Base-by-base conservation (phyloP, 306 rosid genomes). In the Myrica gale region DNA sequence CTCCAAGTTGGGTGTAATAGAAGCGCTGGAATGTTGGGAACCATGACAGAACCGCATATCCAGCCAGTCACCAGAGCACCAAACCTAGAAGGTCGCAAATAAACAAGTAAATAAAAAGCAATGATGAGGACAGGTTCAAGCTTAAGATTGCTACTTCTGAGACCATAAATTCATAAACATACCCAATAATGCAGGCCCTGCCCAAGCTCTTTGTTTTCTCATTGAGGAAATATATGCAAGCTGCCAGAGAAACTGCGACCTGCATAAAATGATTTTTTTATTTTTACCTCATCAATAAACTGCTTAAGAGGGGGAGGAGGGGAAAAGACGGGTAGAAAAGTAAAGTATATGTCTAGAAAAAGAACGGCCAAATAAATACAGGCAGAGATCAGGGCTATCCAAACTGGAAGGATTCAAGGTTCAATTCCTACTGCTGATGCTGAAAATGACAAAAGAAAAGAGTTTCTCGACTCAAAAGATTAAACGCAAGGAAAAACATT, bases 241-340 rank as follows among this genome's bases (percentile, higher is more conserved):
- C 97, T 53, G 93, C 97, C 88, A 92, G 78, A 78, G 97, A 92
- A 71, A 95, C 84, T 63, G 99, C 99, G 48, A 95, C 99, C 99
- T 90, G 88, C 78, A 65, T 58, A 70, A 77, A 76, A 19, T 66
- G 68, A 77, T 43, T n/a, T 11, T 55, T 63, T 60, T 3, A 37
- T 42, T 1, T 65, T 65, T 65, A 65, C 32, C 42, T 65, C 47
- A 42, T 3, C 46, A 39, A 17, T 42, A 19, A 41, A 1, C 48
- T 16, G 48, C 6, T 41, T 7, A 65, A 11, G 37, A 16, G 66
- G 10, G 5, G 7, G 71, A 12, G 65, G 44, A 23, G 46, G 69
- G 37, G 46, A 46, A 54, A 17, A 44, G 21, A 17, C 20, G 20
- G 58, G 13, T 74, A 44, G 19, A 61, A 60, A 37, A 60, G 19